Conservation (phyloP, 202 grass and related monocot species). For the Dendrocalamus latiflorus region DNA sequence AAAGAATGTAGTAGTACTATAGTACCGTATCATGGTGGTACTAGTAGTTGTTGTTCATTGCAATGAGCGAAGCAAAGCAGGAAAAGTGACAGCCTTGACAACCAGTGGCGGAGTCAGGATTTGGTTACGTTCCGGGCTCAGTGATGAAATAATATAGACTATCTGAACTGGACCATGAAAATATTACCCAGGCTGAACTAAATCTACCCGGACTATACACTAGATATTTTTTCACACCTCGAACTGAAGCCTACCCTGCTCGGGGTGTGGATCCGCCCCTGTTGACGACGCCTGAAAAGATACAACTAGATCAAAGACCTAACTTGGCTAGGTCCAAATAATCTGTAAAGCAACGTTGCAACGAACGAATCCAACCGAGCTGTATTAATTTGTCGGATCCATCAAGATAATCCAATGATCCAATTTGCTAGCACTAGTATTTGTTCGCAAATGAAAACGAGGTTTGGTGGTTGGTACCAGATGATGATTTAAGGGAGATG, state of each 20-base stretch:
- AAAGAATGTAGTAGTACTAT: too few relatives aligned
- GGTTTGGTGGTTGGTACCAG: slow-evolving; percentile 1
- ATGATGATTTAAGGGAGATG: not conserved
- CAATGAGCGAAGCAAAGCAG: not conserved
- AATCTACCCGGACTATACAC: too few relatives aligned
- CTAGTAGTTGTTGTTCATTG: not conserved
- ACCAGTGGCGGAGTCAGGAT: too few relatives aligned
- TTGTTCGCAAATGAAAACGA: not conserved
- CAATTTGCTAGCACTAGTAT: not conserved
- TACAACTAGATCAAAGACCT: not conserved
- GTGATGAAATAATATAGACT: too few relatives aligned
- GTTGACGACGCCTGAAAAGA: not conserved
- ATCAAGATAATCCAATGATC: not conserved
- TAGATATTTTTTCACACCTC: too few relatives aligned
- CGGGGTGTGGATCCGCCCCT: too few relatives aligned
- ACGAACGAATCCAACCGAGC: not conserved
- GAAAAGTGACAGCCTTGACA: not conserved
- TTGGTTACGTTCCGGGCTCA: too few relatives aligned
- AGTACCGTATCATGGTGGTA: not conserved
- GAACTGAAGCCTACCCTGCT: too few relatives aligned
- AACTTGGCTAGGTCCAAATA: too few relatives aligned
- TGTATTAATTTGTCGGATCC: not conserved
- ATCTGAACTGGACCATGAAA: too few relatives aligned
- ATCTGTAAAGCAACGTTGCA: not conserved
- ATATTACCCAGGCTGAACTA: too few relatives aligned